Percentiles rank a stretch among this genome's conserved stretches.
Conservation (phyloP, 805 yeast genomes). For the Kodamaea kaohsiungensis region DNA sequence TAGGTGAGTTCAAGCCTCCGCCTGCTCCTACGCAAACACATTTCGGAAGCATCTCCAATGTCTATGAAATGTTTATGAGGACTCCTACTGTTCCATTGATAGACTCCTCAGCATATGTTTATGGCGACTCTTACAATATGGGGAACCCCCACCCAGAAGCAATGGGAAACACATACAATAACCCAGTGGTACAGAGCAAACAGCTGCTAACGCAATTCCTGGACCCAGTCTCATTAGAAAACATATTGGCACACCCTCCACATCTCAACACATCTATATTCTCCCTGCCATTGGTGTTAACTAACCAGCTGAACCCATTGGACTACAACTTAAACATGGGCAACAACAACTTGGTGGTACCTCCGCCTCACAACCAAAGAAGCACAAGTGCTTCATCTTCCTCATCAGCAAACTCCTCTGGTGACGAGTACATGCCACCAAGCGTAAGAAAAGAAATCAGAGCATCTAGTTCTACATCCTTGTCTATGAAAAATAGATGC, state of each 20-base stretch:
- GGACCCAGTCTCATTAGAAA: not conserved
- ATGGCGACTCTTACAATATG: not conserved
- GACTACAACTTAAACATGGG: not conserved
- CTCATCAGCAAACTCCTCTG: constrained; percentile 2
- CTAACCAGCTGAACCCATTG: not conserved
- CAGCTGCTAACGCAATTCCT: not conserved
- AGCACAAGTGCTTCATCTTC: constrained; percentile 4
- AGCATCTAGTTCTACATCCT: not conserved
- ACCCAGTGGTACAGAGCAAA: not conserved
- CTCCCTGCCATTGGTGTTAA: not conserved
- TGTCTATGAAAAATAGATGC: constrained; percentile 38
- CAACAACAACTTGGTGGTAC: not conserved
- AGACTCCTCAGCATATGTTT: not conserved
- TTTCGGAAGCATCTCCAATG: not conserved
- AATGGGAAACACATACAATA: not conserved
- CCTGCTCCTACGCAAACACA: not conserved
- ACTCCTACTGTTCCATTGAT: not conserved
- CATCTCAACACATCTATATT: not conserved
- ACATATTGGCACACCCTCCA: not conserved
- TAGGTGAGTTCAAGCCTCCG: not conserved
- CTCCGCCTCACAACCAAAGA: not conserved
- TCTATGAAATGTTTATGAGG: not conserved
- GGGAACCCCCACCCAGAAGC: not conserved
- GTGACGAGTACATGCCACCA: constrained; percentile 25
- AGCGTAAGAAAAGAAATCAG: constrained; percentile 33